Conservation (phyloP, 2,329 filamentous ascomycete genomes). For the Alternaria gaisen region DNA sequence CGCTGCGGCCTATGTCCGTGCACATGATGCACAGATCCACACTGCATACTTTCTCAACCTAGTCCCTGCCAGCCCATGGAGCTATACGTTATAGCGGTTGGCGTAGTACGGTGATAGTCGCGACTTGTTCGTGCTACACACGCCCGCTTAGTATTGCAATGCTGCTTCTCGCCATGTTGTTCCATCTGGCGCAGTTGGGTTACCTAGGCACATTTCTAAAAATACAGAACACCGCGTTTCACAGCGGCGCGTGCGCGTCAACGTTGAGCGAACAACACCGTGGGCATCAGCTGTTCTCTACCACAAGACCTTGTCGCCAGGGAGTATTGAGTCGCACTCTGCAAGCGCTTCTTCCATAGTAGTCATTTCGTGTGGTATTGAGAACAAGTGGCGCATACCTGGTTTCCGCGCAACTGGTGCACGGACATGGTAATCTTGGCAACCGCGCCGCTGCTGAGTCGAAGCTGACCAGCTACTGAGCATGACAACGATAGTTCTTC, state of each 20-base stretch:
- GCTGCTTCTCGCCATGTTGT: neutral
- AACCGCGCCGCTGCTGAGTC: constrained; percentile 10
- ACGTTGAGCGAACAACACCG: neutral
- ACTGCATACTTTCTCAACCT: neutral
- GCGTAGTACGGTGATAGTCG: neutral
- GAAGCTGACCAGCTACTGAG: constrained; percentile 7
- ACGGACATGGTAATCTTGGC: constrained; percentile 1
- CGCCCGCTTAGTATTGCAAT: neutral
- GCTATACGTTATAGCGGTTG: neutral
- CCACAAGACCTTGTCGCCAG: neutral
- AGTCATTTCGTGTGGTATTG: neutral
- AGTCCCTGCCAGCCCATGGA: neutral
- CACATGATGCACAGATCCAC: neutral
- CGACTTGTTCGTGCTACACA: neutral
- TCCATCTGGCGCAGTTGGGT: neutral
- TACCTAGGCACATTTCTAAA: neutral
- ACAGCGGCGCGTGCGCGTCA: neutral
- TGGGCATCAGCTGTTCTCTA: neutral
- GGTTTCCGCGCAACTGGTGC: neutral
- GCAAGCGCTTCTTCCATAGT: neutral
- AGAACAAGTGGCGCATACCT: neutral
- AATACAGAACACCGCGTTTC: neutral
- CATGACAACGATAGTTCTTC: constrained; percentile 3
- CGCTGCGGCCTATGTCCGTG: neutral
- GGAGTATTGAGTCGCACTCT: neutral